Percentiles rank a stretch among this genome's conserved stretches.
phyloP scores from a whole-genome alignment of 2,329 filamentous ascomycete genomes.

The Trichoderma aggressivum region DNA sequence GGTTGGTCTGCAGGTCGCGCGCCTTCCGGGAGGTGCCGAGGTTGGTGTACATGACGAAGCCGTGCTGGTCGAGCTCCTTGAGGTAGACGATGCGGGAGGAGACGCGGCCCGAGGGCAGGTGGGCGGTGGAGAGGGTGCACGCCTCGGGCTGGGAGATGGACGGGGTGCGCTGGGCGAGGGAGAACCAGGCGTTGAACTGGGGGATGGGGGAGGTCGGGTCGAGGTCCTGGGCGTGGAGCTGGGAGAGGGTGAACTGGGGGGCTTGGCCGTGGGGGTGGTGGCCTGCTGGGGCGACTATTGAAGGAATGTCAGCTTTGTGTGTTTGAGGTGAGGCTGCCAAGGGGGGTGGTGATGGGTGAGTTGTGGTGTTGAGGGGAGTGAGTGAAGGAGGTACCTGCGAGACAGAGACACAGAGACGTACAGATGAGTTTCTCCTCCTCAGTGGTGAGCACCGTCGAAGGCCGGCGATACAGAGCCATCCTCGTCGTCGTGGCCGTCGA shows the following conservation, averaged over 20 bases:
- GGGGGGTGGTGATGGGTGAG: background rate
- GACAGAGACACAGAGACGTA: constrained; percentile 24
- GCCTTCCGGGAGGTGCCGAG: constrained; percentile 74
- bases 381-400: background rate
- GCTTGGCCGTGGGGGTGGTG: constrained; percentile 60
- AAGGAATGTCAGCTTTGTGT: background rate
- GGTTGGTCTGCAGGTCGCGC: constrained; percentile 67
- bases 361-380: background rate
- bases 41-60: constrained; percentile 93
- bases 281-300: constrained; percentile 60
- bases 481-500: constrained; percentile 24
- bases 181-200: constrained; percentile 92
- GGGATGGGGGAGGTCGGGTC: constrained; percentile 61
- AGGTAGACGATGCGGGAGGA: constrained; percentile 87
- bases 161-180: constrained; percentile 56
- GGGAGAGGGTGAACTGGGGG: constrained; percentile 67
- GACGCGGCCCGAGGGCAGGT: constrained; percentile 78
- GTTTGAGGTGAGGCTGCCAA: background rate
- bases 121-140: constrained; percentile 80
- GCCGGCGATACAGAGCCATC: constrained; percentile 42
- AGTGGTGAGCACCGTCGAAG: background rate
- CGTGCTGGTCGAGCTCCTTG: constrained; percentile 80
- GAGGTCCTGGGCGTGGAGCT: constrained; percentile 61
- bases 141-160: constrained; percentile 77
- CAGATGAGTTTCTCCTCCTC: constrained; percentile 47